phyloP scores from a whole-genome alignment of 805 yeast genomes.

The Kodamaea fukazawae region DNA sequence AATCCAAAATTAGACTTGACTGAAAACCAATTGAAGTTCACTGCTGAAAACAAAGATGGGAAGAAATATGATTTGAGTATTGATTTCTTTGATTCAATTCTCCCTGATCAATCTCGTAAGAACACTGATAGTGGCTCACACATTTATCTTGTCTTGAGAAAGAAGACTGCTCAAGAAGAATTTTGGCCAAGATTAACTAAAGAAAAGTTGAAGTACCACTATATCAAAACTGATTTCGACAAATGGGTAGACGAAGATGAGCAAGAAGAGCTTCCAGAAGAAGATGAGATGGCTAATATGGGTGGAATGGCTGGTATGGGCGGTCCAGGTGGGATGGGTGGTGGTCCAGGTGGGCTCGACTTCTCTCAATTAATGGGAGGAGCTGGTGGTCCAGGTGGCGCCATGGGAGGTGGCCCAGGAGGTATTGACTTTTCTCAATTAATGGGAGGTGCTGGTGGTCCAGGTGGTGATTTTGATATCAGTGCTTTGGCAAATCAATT shows the following conservation, averaged over 20 bases:
- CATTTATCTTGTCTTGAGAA: slow-evolving; percentile 61
- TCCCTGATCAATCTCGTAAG: slow-evolving; percentile 59
- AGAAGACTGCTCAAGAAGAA: slow-evolving; percentile 65
- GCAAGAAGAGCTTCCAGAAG: slow-evolving; percentile 69
- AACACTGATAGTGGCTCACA: slow-evolving; percentile 58
- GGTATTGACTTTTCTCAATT: slow-evolving; percentile 28
- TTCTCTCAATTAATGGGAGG: slow-evolving; percentile 37
- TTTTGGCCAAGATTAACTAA: slow-evolving; percentile 96
- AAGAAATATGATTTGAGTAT: slow-evolving; percentile 60
- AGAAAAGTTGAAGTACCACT: slow-evolving; percentile 75
- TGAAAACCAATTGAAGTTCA: slow-evolving; percentile 49
- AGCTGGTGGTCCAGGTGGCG: slow-evolving; percentile 28
- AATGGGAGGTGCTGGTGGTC: slow-evolving; percentile 31
- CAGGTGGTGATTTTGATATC: slow-evolving; percentile 39
- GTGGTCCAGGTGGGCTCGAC: slow-evolving; percentile 31
- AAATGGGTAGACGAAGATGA: slow-evolving; percentile 99
- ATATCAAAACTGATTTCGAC: slow-evolving; percentile 91
- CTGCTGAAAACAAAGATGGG: slow-evolving; percentile 40
- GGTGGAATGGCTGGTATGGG: slow-evolving; percentile 27
- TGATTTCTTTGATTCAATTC: slow-evolving; percentile 76
- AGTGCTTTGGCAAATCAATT: slow-evolving; percentile 41
- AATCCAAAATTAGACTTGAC: slow-evolving; percentile 63
- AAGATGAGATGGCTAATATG: slow-evolving; percentile 34
- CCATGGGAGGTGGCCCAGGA: slow-evolving; percentile 29
- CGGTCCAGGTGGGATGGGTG: slow-evolving; percentile 28